A percentile compares a stretch with the other conserved stretches of the same genome.
These are phyloP conservation scores for Holtermanniella nyarrowii DNA, from an alignment of 768 basidiomycete genomes.

Conservation along the genomic window DNA sequence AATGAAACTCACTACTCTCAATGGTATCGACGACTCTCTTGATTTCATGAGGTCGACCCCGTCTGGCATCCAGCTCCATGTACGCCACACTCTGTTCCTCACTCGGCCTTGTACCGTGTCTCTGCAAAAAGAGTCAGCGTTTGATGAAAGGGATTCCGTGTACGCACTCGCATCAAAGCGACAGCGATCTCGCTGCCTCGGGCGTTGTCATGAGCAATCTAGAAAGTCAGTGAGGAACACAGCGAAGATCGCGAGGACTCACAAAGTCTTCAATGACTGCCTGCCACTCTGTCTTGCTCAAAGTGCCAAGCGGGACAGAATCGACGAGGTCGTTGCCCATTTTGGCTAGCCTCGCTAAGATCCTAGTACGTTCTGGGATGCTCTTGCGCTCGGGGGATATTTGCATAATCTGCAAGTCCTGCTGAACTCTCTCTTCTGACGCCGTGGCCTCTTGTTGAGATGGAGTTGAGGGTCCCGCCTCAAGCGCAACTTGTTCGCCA, in stretches of 20 bases:
- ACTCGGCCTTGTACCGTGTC: slow-evolving; percentile 23
- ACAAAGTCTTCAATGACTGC: slow-evolving; percentile 51
- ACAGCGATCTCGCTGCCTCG: slow-evolving; percentile 49
- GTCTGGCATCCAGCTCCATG: slow-evolving; percentile 43
- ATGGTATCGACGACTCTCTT: neutral
- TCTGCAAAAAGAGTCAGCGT: neutral
- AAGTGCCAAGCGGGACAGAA: slow-evolving; percentile 46
- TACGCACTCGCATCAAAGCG: slow-evolving; percentile 48
- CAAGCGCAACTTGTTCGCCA: no score
- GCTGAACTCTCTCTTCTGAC: no score
- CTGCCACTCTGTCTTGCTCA: slow-evolving; percentile 51
- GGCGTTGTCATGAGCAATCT: slow-evolving; percentile 49
- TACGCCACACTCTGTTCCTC: slow-evolving; percentile 46
- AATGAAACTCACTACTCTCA: slow-evolving; percentile 1
- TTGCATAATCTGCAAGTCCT: no score
- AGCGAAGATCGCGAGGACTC: slow-evolving; percentile 21
- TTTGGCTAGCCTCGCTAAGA: no score
- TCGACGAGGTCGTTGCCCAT: no score
- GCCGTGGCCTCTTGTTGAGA: no score
- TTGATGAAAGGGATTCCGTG: neutral
- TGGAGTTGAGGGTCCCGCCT: no score
- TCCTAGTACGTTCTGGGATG: no score
- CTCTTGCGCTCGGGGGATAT: no score
- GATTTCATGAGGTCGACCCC: neutral
- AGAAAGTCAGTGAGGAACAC: slow-evolving; percentile 2